Base-by-base conservation (phyloP, 2,329 filamentous ascomycete genomes). In the Ceratocystis destructans region DNA sequence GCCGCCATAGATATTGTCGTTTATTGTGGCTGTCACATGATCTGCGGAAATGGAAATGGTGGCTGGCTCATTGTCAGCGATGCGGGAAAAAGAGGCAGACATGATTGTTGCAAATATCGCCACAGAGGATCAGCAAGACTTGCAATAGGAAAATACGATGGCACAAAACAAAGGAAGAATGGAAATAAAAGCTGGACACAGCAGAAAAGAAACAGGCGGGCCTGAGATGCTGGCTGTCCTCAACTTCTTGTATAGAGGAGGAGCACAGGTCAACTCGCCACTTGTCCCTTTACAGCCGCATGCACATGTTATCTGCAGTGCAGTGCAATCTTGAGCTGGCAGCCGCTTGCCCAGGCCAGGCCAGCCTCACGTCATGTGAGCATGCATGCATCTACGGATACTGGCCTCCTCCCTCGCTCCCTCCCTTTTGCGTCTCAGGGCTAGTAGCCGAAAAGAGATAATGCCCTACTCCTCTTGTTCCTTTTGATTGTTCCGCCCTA, bases 1-100 rank as follows among this genome's bases (percentile, higher is more conserved):
- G 10, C 89, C 89, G 66, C 87, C 87, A 80, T 93, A 94, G 71
- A 88, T 89, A 73, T 89, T 89, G 68, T 88, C 83, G 72, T 91
- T 85, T 72, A 94, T 90, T 73, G 85, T 85, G 67, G 87, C 86
- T 65, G 92, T 76, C 70, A 81, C 83, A 73, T 87, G 82, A 17
- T 64, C 74, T 4, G 86, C 78, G 72, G 89, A 83, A 68, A 92
- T 77, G 65, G 82, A 81, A 72, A 90, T 88, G 70, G 80, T 81
- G 61, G 87, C 82, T 68, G 76, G 80, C 70, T 86, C 82, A 69
- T 79, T 79, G 66, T 85, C 83, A 8, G 77, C 72, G 69, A 89
- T 83, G 72, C 83, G 83, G 28, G 87, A 90, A 72, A 89, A 90
- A 61, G 85, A 88, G 8, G 88, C 84, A 88, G 64, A 61, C 55